Percentiles rank a stretch among this genome's conserved stretches.
phyloP scores from a whole-genome alignment of 805 yeast genomes.

The Sugiyamaella smithiae region DNA sequence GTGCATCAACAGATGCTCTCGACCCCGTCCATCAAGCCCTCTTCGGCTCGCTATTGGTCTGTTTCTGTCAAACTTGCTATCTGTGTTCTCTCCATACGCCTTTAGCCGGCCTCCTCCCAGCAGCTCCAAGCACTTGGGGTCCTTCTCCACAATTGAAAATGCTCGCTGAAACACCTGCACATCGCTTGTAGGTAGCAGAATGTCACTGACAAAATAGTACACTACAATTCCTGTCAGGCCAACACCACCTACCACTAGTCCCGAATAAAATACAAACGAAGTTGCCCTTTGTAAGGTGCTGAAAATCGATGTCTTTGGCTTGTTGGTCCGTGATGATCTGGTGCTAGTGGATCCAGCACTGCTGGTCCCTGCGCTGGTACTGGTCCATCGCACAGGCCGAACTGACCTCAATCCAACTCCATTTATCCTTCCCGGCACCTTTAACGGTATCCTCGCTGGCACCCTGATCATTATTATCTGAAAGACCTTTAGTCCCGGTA shows the following conservation, averaged over 20 bases:
- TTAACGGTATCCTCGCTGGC: too few relatives aligned
- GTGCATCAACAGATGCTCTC: constrained; percentile 77
- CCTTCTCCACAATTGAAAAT: constrained; percentile 69
- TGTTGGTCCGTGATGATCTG: background rate
- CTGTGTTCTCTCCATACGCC: constrained; percentile 74
- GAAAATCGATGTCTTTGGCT: constrained; percentile 17
- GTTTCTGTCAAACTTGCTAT: constrained; percentile 81
- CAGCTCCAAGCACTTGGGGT: constrained; percentile 54
- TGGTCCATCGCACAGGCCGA: background rate
- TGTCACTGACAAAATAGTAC: constrained; percentile 73
- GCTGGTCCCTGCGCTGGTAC: background rate
- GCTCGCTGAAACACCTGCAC: constrained; percentile 88
- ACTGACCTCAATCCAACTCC: too few relatives aligned
- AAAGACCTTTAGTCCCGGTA: too few relatives aligned
- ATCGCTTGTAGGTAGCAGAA: constrained; percentile 87
- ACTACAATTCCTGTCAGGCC: constrained; percentile 51
- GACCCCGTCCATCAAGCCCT: constrained; percentile 64
- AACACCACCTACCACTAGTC: constrained; percentile 35
- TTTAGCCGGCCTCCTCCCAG: constrained; percentile 62
- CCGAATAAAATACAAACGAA: constrained; percentile 33
- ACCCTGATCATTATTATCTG: too few relatives aligned
- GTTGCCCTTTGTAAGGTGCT: constrained; percentile 26
- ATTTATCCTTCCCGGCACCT: too few relatives aligned
- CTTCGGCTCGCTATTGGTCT: constrained; percentile 73
- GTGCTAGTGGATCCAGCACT: background rate